Conservation (phyloP, 257 asterid species). For the Gentiana dahurica region DNA sequence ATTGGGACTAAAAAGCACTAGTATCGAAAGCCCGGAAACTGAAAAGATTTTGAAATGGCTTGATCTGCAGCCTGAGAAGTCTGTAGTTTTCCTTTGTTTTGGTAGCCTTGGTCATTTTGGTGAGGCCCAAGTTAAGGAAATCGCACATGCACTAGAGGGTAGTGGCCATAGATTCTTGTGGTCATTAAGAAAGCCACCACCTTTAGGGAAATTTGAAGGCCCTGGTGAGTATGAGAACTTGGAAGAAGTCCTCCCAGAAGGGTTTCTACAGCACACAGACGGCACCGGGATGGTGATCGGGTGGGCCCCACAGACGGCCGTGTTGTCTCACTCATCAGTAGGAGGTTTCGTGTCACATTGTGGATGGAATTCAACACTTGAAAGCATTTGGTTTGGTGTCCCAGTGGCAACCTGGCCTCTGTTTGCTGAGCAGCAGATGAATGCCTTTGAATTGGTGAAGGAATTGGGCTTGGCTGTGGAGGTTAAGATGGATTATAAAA, state of each 20-base stretch:
- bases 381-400: constrained; percentile 22
- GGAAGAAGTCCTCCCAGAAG: constrained; percentile 19
- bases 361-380: constrained; percentile 23
- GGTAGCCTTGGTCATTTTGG: constrained; percentile 20
- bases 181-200: constrained; percentile 14
- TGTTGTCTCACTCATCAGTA: constrained; percentile 16
- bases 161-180: constrained; percentile 17
- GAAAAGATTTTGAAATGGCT: constrained; percentile 10
- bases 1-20: not conserved
- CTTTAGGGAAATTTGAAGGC: constrained; percentile 5
- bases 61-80: constrained; percentile 13
- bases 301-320: constrained; percentile 24
- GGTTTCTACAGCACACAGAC: constrained; percentile 15
- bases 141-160: constrained; percentile 16
- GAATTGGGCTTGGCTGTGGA: constrained; percentile 18
- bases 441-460: constrained; percentile 19
- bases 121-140: constrained; percentile 15
- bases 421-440: constrained; percentile 23
- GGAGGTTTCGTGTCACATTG: constrained; percentile 25
- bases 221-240: constrained; percentile 7
- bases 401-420: constrained; percentile 28
- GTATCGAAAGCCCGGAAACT: too few species aligned
- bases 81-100: constrained; percentile 21
- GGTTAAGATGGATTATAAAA: constrained; percentile 18
- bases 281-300: constrained; percentile 15